Evolutionary conservation across 2,329 filamentous ascomycete genomes (phyloP), one percentile per base, ranked within the genome.

Genomic region (Fusarium sp.): DNA sequence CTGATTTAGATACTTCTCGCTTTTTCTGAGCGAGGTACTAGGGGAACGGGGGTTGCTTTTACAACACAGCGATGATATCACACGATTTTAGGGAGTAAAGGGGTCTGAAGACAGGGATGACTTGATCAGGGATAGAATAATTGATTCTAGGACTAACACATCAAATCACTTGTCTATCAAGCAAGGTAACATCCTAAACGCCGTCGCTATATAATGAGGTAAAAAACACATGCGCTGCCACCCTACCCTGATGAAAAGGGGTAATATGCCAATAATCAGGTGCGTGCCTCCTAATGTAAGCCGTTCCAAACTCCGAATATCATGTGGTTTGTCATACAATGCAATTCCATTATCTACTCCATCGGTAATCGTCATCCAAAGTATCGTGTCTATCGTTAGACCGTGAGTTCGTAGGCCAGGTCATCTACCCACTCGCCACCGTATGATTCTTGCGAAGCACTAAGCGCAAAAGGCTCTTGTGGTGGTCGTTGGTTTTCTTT

Each of bases 391-490:
- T 26, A 63, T 62, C 57, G 44, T 67, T 49, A 74, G 52, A 75
- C 71, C 68, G 74, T 72, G 6, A 79, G 48, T 26, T 79, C 78
- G 7, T 73, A 56, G 2, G 74, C 77, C n/a, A 78, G 62, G 19
- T 81, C 78, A 26, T 81, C 79, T 6, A 80, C 65, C 79, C 79
- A 80, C 13, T 72, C 77, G 4, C 79, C 79, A 7, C 79, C 79
- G 19, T 80, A 81, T 2, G 78, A 74, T 68, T 81, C 79, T 55
- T 80, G 79, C 11, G 79, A 80, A 13, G 71, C 74, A 35, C 58
- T 71, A n/a, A 56, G 60, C 19, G 39, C 56, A 28, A 57, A 57
- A 19, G 43, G 22, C 28, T 56, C 39, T 9, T 50, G 51, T 14
- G 63, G 71, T 2, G 55, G 50, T 1, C 58, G 41, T 26, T 74